phyloP scores from a whole-genome alignment of 805 yeast species.

The Candida maesae region DNA sequence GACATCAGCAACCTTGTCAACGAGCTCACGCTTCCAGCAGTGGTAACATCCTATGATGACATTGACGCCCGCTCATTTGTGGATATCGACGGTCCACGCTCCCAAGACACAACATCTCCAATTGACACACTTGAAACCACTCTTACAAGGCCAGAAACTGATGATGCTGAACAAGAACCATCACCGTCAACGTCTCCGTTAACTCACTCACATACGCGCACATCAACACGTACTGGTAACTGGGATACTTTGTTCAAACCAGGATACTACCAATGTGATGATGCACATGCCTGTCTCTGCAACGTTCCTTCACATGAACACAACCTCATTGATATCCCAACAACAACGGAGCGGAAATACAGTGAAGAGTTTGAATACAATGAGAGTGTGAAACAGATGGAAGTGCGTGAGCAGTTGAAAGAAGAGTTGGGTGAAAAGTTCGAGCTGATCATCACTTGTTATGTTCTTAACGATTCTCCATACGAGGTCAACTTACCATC shows the following conservation, averaged over 20 bases:
- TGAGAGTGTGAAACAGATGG: constrained; percentile 17
- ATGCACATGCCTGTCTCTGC: constrained; percentile 15
- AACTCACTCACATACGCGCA: constrained; percentile 6
- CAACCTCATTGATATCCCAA: constrained; percentile 1
- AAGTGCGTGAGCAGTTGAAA: constrained; percentile 19
- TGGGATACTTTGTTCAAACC: constrained; percentile 16
- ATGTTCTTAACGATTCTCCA: constrained; percentile 39
- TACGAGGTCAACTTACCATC: constrained; percentile 47
- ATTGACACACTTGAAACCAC: neutral
- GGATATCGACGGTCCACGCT: constrained; percentile 9
- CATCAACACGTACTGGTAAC: constrained; percentile 1
- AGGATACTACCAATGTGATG: constrained; percentile 14
- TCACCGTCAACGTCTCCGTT: neutral
- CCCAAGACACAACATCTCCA: neutral
- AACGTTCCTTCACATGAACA: constrained; percentile 11
- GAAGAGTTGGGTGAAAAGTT: constrained; percentile 31
- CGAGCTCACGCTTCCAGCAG: constrained; percentile 17
- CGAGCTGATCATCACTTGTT: constrained; percentile 36
- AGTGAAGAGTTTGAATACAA: constrained; percentile 18
- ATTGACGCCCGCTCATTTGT: constrained; percentile 23
- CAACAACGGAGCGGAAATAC: neutral
- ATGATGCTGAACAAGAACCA: constrained; percentile 7
- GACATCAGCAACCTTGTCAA: constrained; percentile 13
- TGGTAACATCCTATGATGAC: constrained; percentile 18
- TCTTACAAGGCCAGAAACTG: neutral